Conservation (phyloP, 306 rosid species). For the Gleditsia sinensis region DNA sequence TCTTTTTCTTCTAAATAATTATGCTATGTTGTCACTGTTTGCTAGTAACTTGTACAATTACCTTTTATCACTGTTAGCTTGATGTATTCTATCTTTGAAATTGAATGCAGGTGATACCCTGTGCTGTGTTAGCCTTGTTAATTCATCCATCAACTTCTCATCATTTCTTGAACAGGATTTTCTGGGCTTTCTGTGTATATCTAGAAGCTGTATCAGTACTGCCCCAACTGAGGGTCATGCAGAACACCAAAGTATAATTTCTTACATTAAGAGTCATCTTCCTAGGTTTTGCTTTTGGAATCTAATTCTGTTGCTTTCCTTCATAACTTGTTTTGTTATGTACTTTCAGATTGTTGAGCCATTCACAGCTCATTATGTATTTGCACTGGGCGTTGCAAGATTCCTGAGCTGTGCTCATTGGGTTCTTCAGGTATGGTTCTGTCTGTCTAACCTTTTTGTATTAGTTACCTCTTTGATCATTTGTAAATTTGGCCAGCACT, state of each 20-base stretch:
- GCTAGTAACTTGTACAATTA: not conserved
- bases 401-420: slow-evolving; percentile 99
- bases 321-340: not conserved
- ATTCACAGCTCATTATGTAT: slow-evolving; percentile 97
- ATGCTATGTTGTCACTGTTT: slow-evolving; percentile 5
- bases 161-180: slow-evolving; percentile 81
- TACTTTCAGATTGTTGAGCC: slow-evolving; percentile 95
- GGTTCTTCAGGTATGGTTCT: slow-evolving; percentile 92
- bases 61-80: slow-evolving; percentile 26
- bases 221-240: slow-evolving; percentile 98
- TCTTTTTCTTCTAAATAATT: slow-evolving; percentile 5
- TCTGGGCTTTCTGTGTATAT: slow-evolving; percentile 98
- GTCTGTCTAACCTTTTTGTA: slow-evolving; percentile 1
- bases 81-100: slow-evolving; percentile 38
- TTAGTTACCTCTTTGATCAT: slow-evolving; percentile 24
- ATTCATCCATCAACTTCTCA: slow-evolving; percentile 99
- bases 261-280: not conserved
- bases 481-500: not conserved
- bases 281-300: not conserved
- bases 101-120: slow-evolving; percentile 80
- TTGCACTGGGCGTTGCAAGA: slow-evolving; percentile 96
- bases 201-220: slow-evolving; percentile 96
- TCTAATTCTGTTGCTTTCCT: slow-evolving; percentile 24
- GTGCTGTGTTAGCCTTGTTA: slow-evolving; percentile 80
- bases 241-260: slow-evolving; percentile 80